These are phyloP conservation scores for Candida mattraensis DNA, from an alignment of 805 yeast genomes.

Conservation along the genomic window DNA sequence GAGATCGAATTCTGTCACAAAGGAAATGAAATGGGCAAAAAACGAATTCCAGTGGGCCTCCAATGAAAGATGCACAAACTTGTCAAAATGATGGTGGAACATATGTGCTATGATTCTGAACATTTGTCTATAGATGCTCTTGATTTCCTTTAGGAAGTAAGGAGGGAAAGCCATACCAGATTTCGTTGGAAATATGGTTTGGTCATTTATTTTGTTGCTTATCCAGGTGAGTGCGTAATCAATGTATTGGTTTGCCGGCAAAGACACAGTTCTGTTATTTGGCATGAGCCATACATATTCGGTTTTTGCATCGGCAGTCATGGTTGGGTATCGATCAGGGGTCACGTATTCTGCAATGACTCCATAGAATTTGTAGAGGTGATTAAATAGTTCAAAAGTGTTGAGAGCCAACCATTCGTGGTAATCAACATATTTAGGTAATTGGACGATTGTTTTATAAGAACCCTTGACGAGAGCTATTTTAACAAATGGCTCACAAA, in stretches of 20 bases:
- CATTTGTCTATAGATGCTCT: slow-evolving; percentile 87
- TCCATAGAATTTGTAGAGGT: slow-evolving; percentile 84
- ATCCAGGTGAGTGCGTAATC: slow-evolving; percentile 93
- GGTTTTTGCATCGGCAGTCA: slow-evolving; percentile 93
- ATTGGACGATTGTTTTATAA: slow-evolving; percentile 90
- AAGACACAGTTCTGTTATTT: slow-evolving; percentile 69
- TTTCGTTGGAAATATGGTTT: slow-evolving; percentile 86
- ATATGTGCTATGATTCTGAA: slow-evolving; percentile 94
- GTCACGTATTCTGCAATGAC: slow-evolving; percentile 90
- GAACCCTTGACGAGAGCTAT: slow-evolving; percentile 96
- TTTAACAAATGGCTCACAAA: slow-evolving; percentile 90
- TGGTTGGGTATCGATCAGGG: slow-evolving; percentile 84
- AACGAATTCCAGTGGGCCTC: slow-evolving; percentile 99
- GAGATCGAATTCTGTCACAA: slow-evolving; percentile 79
- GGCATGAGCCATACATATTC: slow-evolving; percentile 86
- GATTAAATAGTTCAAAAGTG: slow-evolving; percentile 84
- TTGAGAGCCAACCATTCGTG: slow-evolving; percentile 97
- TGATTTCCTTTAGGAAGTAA: slow-evolving; percentile 75
- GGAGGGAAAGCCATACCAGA: slow-evolving; percentile 89
- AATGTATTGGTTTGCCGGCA: slow-evolving; percentile 92
- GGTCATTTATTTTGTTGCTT: slow-evolving; percentile 82
- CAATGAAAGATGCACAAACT: slow-evolving; percentile 81
- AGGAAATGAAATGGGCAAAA: slow-evolving; percentile 90
- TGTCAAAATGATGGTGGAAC: slow-evolving; percentile 92
- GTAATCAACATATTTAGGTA: slow-evolving; percentile 91